Evolutionary conservation across 805 yeast genomes (phyloP), one percentile per base, ranked within the genome.

Genomic region (Phaffomyces opuntiae): DNA sequence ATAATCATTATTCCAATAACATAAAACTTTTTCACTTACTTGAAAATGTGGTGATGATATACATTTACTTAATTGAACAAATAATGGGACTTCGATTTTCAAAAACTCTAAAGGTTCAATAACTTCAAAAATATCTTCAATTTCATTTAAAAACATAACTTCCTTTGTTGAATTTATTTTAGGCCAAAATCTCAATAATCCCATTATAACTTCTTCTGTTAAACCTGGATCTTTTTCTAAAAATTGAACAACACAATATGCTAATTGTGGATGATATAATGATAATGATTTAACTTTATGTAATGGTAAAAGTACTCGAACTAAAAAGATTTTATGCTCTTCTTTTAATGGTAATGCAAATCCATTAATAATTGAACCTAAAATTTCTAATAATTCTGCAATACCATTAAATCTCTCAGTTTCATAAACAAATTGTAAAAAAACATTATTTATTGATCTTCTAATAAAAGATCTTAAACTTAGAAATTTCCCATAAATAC

Each of bases 261-360:
- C 96, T 53, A 93, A 74, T 66, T 93, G 99, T 34, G 98, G 96
- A 63, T 93, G 99, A 64, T 91, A 93, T 51, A 91, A 70, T 9
- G 95, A 83, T 47, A 93, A 72, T 44, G 93, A 80, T 62, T 90
- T 83, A 16, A 87, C 91, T 64, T 93, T 91, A 65, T 93, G 99
- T 64, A 93, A 69, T 27, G 99, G 99, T 26, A 93, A 73, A 57
- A 93, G 74, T 17, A 91, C 91, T 48, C 96, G 74, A 32, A 87
- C 80, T 51, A 93, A 68, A 57, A 93, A 93, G 13, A 87, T 80
- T 66, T 93, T 93, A 67, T 93, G 99, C 65, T 93, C 99, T 57
- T 93, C 98, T 63, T 93, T 93, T 57, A 93, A 75, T 6, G 99
- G 99, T 52, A 93, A 73, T 2, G 99, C 99, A 72, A 93, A 93